Evolutionary conservation across 164 flowering plant species (phyloP).

Genomic region (Taxillus chinensis): DNA sequence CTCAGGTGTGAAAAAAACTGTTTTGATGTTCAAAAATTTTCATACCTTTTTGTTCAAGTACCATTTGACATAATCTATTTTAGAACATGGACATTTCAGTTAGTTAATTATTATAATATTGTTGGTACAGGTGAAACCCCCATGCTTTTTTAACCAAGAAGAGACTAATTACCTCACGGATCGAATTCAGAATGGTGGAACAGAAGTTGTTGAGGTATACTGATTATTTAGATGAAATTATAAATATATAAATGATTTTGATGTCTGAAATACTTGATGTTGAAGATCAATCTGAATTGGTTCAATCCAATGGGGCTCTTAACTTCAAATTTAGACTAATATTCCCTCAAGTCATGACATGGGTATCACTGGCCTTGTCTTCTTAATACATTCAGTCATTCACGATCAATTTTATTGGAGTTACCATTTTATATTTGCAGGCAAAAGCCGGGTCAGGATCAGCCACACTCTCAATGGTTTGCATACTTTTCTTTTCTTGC

Average conservation of each 20-base stretch:
- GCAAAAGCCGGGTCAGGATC: conserved; percentile 98
- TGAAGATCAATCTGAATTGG: neutral
- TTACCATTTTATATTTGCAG: conserved; percentile 34
- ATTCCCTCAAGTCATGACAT: too few species aligned
- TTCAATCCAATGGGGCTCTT: neutral
- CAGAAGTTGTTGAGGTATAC: conserved; percentile 51
- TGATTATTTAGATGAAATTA: neutral
- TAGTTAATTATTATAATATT: neutral
- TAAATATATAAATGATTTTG: too few species aligned
- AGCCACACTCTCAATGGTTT: conserved; percentile 93
- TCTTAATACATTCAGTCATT: too few species aligned
- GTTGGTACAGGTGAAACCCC: conserved; percentile 34
- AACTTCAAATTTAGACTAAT: too few species aligned
- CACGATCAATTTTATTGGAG: neutral
- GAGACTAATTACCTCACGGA: conserved; percentile 31
- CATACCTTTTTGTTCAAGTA: neutral
- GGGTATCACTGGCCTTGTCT: too few species aligned
- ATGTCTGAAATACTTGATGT: too few species aligned
- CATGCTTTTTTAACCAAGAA: conserved; percentile 30
- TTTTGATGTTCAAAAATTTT: neutral
- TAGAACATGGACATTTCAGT: neutral
- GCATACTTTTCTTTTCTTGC: conserved; percentile 5
- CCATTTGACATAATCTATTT: neutral
- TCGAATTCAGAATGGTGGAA: conserved; percentile 51
- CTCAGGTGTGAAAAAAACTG: conserved; percentile 30